A percentile compares a stretch with the other conserved stretches of the same genome.
phyloP scores from a whole-genome alignment of 2,329 filamentous ascomycete species.

The Trichoderma sp. region DNA sequence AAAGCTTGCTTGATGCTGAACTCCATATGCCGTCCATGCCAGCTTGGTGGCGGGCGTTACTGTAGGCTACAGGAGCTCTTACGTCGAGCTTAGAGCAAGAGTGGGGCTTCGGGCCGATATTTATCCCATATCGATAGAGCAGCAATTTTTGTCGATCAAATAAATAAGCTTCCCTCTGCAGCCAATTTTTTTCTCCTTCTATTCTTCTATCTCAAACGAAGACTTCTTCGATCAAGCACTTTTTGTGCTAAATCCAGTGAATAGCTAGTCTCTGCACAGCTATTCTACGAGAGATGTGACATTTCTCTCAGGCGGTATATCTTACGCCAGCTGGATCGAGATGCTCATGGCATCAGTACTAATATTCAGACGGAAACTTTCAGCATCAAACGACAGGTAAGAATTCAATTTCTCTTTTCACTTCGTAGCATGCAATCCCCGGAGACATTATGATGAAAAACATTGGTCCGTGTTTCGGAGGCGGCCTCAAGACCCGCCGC shows the following conservation, averaged over 20 bases:
- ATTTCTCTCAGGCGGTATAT: neutral
- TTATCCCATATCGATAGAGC: constrained; percentile 16
- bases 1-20: neutral
- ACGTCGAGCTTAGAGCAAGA: constrained; percentile 32
- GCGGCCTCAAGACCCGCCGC: constrained; percentile 86
- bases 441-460: constrained; percentile 63
- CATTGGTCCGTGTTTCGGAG: constrained; percentile 95
- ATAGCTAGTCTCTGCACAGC: neutral
- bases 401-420: neutral
- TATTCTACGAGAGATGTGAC: neutral
- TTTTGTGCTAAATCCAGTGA: neutral
- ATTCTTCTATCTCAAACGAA: neutral
- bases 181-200: neutral
- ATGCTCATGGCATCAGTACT: neutral
- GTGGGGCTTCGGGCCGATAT: constrained; percentile 18
- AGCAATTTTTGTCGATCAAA: constrained; percentile 1
- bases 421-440: constrained; percentile 10
- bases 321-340: neutral
- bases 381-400: constrained; percentile 16
- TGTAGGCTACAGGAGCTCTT: constrained; percentile 41
- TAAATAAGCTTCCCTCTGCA: constrained; percentile 3
- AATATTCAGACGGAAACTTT: neutral
- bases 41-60: constrained; percentile 5
- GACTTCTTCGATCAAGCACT: neutral
- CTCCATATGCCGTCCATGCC: constrained; percentile 5